Base-by-base conservation (phyloP, 805 yeast genomes). In the Pichia heedii region DNA sequence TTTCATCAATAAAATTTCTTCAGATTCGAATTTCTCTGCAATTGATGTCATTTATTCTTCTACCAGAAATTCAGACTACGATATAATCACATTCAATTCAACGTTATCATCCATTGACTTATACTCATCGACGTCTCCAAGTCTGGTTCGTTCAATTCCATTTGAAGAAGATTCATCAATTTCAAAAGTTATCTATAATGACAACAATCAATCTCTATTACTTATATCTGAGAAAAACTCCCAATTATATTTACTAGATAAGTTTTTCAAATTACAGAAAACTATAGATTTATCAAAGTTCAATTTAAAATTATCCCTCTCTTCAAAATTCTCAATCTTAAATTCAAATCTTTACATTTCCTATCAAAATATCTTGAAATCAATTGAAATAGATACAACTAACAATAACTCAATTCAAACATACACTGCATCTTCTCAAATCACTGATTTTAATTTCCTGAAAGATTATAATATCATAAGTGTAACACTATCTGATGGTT, bases 1-100 rank as follows among this genome's bases (percentile, higher is more conserved):
- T 21, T 52, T 66, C 16, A 55, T 65, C 18, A 60, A 59, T 45
- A 67, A 69, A 47, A 66, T 70, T 24, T 51, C 68, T 0, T 58
- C 56, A 33, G 63, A 54, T 6, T 43, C 56, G 1, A 49, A 57
- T 16, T 56, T 62, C n/a, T 38, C 52, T 30, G 50, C 53, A 30
- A 51, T 62, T 27, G 52, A 62, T 21, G 54, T 55, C 8, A 53
- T 58, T 1, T 33, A 27, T 11, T 38, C 37, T 11, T 38, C 37
- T 5, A 22, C 37, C 4, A 33, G 33, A 15, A 35, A 26, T 6
- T 43, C 51, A 10, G 51, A 53, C 47, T 38, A 52, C 36, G 52
- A 46, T 50, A 48, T 56, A 50, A 53, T 54, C 63, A 62, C 62
- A 37, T 50, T 55, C 43, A 58, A 67, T 50, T 42, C 58, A 40